Evolutionary conservation across 352 stramenopile species (phyloP).

Genomic region (Pythium dissimile): DNA sequence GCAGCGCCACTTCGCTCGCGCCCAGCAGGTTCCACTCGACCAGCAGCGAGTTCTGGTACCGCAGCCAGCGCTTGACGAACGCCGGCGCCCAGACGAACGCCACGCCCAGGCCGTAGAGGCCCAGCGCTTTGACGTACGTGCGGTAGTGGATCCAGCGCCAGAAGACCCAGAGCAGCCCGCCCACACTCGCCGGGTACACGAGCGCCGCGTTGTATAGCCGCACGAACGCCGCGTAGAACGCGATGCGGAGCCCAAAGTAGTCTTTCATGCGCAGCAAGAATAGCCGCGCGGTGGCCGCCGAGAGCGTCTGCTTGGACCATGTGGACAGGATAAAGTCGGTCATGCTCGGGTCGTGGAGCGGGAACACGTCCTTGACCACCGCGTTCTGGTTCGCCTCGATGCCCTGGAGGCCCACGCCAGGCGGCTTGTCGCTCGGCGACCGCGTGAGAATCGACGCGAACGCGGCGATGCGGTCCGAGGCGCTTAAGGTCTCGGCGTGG

Average conservation of each 20-base stretch:
- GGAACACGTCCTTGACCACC: conserved; percentile 53
- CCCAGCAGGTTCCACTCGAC: conserved; percentile 63
- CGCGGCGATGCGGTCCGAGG: conserved; percentile 40
- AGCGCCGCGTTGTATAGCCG: conserved; percentile 55
- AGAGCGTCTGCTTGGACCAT: conserved; percentile 47
- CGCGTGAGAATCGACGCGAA: conserved; percentile 58
- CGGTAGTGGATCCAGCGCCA: conserved; percentile 56
- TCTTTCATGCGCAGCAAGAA: conserved; percentile 59
- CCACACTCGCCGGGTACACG: conserved; percentile 41
- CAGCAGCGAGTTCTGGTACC: conserved; percentile 61
- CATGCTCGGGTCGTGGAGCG: conserved; percentile 57
- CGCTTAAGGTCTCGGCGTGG: conserved; percentile 52
- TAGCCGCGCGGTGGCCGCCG: conserved; percentile 36
- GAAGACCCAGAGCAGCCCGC: conserved; percentile 46
- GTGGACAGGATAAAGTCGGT: conserved; percentile 58
- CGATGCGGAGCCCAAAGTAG: conserved; percentile 57
- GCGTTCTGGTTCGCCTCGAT: conserved; percentile 51
- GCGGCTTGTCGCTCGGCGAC: conserved; percentile 37
- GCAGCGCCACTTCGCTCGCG: conserved; percentile 42
- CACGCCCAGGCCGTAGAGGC: conserved; percentile 45
- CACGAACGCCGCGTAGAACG: conserved; percentile 59
- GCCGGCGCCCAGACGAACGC: conserved; percentile 52
- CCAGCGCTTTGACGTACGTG: conserved; percentile 46
- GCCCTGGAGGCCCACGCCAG: conserved; percentile 39
- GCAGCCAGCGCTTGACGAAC: conserved; percentile 56